A percentile compares a stretch with the other conserved stretches of the same genome.
Conservation (phyloP, 2,329 filamentous ascomycete genomes). For the Magnaporthiopsis incrustans region DNA sequence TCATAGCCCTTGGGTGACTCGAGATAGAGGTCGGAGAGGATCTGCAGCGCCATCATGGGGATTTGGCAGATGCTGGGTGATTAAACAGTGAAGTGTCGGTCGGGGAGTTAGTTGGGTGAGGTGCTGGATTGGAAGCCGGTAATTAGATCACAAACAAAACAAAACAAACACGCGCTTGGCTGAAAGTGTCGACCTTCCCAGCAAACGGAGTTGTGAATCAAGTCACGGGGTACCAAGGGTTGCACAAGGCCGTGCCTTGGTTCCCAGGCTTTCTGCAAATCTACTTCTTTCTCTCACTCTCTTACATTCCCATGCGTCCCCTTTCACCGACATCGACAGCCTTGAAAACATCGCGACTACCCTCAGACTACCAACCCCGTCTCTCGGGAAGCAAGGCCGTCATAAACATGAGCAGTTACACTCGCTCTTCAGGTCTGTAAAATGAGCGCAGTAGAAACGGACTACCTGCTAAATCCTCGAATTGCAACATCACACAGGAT, state of each 20-base stretch:
- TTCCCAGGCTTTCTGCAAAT: no score
- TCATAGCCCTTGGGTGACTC: slow-evolving; percentile 42
- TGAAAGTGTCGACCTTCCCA: background rate
- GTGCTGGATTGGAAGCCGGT: background rate
- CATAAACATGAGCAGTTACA: no score
- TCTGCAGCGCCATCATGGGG: slow-evolving; percentile 26
- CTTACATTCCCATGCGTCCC: no score
- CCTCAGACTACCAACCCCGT: no score
- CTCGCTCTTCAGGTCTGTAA: no score
- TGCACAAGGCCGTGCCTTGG: no score
- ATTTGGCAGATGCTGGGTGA: background rate
- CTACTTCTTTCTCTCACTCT: no score
- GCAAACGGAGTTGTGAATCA: background rate
- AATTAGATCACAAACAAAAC: background rate
- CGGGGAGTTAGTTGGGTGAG: background rate
- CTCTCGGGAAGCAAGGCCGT: no score
- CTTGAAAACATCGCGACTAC: no score
- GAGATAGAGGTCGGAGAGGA: slow-evolving; percentile 52
- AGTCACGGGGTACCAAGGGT: no score
- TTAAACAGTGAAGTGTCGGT: background rate
- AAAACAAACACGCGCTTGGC: background rate
- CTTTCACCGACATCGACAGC: no score
- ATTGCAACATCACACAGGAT: background rate
- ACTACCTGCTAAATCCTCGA: background rate
- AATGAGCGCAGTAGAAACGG: no score